Percentiles rank a stretch among this genome's conserved stretches.
These are phyloP conservation scores for Symbiodinium pilosum DNA, from an alignment of 73 alveolate genomes.

Conservation along the genomic window DNA sequence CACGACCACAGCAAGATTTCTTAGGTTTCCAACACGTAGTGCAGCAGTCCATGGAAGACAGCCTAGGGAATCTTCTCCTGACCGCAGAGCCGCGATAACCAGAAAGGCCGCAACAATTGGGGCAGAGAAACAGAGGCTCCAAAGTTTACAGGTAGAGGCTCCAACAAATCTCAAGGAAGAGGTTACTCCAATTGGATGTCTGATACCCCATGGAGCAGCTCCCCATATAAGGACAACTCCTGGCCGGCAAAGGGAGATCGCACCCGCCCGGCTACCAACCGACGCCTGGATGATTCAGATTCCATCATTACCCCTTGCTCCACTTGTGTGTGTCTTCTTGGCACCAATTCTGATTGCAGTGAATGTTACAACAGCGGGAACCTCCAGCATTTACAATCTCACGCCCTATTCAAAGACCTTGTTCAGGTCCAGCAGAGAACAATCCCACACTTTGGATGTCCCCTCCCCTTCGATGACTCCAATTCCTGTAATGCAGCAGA, in stretches of 20 bases:
- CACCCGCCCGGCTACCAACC: background rate
- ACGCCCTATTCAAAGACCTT: no score
- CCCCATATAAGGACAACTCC: background rate
- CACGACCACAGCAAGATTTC: background rate
- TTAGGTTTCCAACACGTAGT: background rate
- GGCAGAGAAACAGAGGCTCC: background rate
- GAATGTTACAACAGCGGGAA: no score
- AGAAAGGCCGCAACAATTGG: no score
- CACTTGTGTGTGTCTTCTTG: no score
- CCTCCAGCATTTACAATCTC: no score
- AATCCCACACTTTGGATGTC: no score
- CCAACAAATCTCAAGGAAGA: background rate
- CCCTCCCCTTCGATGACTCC: background rate
- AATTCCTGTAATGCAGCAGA: background rate
- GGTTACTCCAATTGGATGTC: background rate
- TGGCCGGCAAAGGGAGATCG: no score
- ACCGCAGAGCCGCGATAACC: no score
- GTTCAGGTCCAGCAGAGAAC: no score
- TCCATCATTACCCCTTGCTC: background rate
- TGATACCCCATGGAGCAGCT: background rate
- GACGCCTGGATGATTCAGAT: background rate
- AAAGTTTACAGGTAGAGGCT: background rate
- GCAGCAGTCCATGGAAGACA: background rate
- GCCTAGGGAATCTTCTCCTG: no score
- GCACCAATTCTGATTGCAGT: no score